Conservation (phyloP, 306 rosid genomes). For the Lagenaria siceraria region DNA sequence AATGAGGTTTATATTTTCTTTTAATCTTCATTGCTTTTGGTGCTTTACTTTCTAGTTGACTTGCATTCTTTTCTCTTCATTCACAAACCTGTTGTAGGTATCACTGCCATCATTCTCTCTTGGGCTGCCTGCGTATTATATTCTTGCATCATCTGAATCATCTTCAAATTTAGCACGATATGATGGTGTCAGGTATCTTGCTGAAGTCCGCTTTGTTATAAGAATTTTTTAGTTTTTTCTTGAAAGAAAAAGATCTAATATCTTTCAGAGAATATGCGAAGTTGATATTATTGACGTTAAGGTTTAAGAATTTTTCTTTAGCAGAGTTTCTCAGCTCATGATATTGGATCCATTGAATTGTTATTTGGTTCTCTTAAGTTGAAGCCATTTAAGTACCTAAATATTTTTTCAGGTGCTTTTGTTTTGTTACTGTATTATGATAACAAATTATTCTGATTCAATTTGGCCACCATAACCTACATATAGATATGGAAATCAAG, state of each 20-base stretch:
- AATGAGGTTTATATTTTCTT: conserved; percentile 48
- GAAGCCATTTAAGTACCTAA: neutral
- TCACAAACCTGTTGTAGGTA: conserved; percentile 37
- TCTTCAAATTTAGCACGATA: conserved; percentile 96
- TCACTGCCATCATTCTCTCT: conserved; percentile 91
- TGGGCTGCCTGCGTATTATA: conserved; percentile 95
- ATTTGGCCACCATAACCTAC: conserved; percentile 4
- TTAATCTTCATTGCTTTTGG: conserved; percentile 1
- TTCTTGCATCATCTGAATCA: conserved; percentile 84
- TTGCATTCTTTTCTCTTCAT: neutral
- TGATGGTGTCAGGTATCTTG: conserved; percentile 71
- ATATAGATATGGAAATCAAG: conserved; percentile 80
- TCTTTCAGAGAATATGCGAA: neutral
- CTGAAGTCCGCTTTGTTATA: neutral
- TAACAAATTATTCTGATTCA: neutral
- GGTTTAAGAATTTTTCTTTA: neutral
- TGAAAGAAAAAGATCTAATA: neutral
- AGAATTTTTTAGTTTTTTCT: neutral
- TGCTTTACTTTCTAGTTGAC: conserved; percentile 9
- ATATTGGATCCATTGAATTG: neutral
- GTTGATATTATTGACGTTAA: neutral
- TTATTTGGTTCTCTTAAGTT: neutral
- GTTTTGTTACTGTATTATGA: neutral
- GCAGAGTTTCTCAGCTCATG: neutral
- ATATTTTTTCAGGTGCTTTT: neutral